Base-by-base conservation (phyloP, 306 rosid genomes). In the Canavalia gladiata region DNA sequence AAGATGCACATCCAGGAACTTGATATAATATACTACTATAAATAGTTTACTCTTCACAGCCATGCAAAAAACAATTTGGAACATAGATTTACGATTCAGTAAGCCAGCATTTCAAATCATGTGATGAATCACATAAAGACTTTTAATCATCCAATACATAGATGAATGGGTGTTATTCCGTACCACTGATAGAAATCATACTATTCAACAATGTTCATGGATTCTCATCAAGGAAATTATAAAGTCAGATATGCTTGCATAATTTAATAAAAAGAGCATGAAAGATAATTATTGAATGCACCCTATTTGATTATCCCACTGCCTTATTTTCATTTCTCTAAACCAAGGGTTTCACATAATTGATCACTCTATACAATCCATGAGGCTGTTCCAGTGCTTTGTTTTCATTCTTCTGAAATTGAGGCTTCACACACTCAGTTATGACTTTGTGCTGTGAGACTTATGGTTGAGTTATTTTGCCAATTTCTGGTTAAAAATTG, bases 1-100 rank as follows among this genome's bases (percentile, higher is more conserved):
- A 41, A 51, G 31, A 50, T 74, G 59, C 8, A 60, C 52, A 7
- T 39, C 29, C 8, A n/a, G 70, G 55, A 73, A 41, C 45, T 50
- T 68, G 30, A 83, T 39, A 78, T 39, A 30, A 37, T 43, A 79
- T 35, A 60, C 50, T 57, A 29, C 9, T 56, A 30, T 12, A 64
- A 35, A 18, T 43, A 55, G 59, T 46, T 73, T 28, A 8, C 11
- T 30, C 41, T 51, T 49, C 29, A 37, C 69, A 30, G 12, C 8
- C 57, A 56, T 28, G 28, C 4, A 25, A 12, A 68, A 74, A 43
- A 7, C 28, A 59, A 34, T 31, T 9, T 51, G 58, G 25, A 64
- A 35, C 64, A 52, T 49, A 9, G n/a, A 13, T 52, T 47, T 10
- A 47, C 52, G 10, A 47, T 47, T 37, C n/a, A 1, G 11, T 47